Evolutionary conservation across 345 rosid species (phyloP), one percentile per base, ranked within the genome.

Genomic region (Rhizophora mangle): DNA sequence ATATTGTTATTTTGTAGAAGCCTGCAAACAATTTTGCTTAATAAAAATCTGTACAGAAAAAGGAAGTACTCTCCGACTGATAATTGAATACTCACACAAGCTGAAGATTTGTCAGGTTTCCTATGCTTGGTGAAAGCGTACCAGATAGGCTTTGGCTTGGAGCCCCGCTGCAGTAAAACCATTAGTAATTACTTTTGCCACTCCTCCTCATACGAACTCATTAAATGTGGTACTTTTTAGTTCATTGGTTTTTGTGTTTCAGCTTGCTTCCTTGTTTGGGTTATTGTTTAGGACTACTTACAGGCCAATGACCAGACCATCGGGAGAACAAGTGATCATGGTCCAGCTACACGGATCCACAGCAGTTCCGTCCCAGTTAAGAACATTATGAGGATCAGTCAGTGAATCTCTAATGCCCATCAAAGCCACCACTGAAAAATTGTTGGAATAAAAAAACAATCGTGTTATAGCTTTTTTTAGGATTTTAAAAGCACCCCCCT

Each of bases 271-370:
- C 21, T 68, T 53, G 32, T 27, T 36, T 37, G 30, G 52, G 31
- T 8, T 34, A 27, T 58, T 22, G 15, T 60, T 8, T n/a, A 22
- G 62, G 26, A 0, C n/a, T 74, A 71, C 97, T 92, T 88, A 95
- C 99, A 95, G 72, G 76, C 66, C 76, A 76, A 57, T 60, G 75
- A 92, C 93, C 22, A 86, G 77, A 70, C 82, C 82, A 79, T 88
- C 97, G 53, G 80, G 4, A 67, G 90, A 84, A 29, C 99, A 95
- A 62, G 85, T 69, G 72, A 95, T 70, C 92, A 84, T 82, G 67
- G 65, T 64, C 99, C 99, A 95, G 76, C 80, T 84, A 77, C 99
- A 95, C 68, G 98, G 96, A 86, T 90, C 96, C 71, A 86, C 96
- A 60, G 90, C 84, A 72, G 72, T 81, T 6, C 66, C 86, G 81